These are phyloP conservation scores for Aplosporella prunicola DNA, from an alignment of 2,329 filamentous ascomycete genomes.

Conservation along the genomic window DNA sequence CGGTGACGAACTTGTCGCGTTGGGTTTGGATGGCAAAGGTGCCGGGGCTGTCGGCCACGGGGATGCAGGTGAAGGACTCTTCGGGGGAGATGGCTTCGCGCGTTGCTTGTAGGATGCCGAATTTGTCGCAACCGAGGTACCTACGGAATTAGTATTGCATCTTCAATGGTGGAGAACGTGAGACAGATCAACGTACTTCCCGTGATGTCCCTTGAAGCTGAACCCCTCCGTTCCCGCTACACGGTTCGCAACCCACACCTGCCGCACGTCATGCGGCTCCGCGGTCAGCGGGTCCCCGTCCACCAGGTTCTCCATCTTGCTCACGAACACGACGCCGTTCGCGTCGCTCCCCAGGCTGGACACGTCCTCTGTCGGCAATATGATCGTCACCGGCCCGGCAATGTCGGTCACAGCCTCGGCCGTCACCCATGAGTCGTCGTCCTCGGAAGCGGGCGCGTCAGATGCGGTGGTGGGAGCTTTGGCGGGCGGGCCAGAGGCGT, in stretches of 20 bases:
- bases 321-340: constrained; percentile 75
- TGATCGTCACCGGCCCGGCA: constrained; percentile 70
- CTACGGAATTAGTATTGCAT: constrained; percentile 34
- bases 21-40: constrained; percentile 68
- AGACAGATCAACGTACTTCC: constrained; percentile 45
- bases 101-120: constrained; percentile 65
- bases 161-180: constrained; percentile 19
- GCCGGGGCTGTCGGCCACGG: constrained; percentile 52
- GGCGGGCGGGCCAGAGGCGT: constrained; percentile 14
- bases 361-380: constrained; percentile 64
- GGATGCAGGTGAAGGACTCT: constrained; percentile 67
- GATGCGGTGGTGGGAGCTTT: not conserved
- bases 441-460: constrained; percentile 19
- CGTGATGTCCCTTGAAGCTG: constrained; percentile 84
- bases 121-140: constrained; percentile 78
- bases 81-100: constrained; percentile 74
- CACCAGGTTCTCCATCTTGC: constrained; percentile 76
- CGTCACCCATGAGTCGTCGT: constrained; percentile 59
- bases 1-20: constrained; percentile 59
- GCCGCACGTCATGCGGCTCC: constrained; percentile 89
- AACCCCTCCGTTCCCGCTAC: constrained; percentile 73
- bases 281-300: constrained; percentile 74
- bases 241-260: constrained; percentile 86
- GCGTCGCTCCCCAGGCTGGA: constrained; percentile 77
- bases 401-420: constrained; percentile 68